These are phyloP conservation scores for Rutstroemia sp. DNA, from an alignment of 2,329 filamentous ascomycete species.

Conservation along the genomic window DNA sequence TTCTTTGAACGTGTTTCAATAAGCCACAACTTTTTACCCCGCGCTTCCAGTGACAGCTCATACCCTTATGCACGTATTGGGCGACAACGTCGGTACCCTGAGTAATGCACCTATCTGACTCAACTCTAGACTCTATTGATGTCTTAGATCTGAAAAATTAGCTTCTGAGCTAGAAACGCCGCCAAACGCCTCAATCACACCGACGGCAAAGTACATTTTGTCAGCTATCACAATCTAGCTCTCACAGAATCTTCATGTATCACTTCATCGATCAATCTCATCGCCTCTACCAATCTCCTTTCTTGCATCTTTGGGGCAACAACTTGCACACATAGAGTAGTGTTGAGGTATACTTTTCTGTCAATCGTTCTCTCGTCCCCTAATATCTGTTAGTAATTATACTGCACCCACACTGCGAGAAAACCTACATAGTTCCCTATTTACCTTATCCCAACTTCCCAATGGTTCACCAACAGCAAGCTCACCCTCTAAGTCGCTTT, in stretches of 20 bases:
- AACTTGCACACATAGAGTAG: conserved; percentile 25
- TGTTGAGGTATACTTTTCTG: conserved; percentile 25
- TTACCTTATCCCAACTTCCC: conserved; percentile 53
- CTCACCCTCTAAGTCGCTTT: conserved; percentile 45
- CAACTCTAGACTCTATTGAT: no score
- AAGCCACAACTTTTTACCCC: no score
- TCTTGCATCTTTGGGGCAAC: conserved; percentile 27
- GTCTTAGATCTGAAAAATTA: no score
- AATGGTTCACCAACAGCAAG: conserved; percentile 34
- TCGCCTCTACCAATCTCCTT: conserved; percentile 22
- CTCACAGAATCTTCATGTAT: background rate
- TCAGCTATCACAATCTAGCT: background rate
- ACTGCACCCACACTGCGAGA: background rate
- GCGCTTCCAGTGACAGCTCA: no score
- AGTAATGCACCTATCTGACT: no score
- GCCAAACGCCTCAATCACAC: no score
- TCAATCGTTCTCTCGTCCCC: conserved; percentile 24
- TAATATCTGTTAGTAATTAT: background rate
- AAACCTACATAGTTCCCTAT: conserved; percentile 47
- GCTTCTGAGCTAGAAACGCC: no score
- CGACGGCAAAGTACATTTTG: no score
- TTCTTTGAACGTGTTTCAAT: no score
- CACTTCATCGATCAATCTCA: conserved; percentile 22
- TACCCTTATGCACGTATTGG: no score
- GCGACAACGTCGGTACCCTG: no score